Evolutionary conservation across 192 early-diverging fungal genomes (phyloP).

Genomic region (Umbelopsis vinacea): DNA sequence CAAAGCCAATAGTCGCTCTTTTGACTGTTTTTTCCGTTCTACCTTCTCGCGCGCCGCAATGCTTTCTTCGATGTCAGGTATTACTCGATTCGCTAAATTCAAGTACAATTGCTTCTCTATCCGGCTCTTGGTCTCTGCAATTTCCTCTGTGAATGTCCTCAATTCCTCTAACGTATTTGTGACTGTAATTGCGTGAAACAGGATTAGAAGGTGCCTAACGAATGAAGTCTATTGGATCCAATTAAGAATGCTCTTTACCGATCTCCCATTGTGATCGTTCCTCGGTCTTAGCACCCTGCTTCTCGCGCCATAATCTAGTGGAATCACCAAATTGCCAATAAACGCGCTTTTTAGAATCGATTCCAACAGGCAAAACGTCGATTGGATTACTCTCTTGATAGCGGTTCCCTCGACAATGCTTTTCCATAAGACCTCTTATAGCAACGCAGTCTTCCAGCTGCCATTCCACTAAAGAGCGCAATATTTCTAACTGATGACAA

Average conservation of each 20-base stretch:
- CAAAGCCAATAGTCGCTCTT: conserved; percentile 17
- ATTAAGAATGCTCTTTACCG: not conserved
- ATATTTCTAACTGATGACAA: conserved; percentile 26
- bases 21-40: conserved; percentile 7
- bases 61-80: conserved; percentile 3
- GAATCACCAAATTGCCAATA: conserved; percentile 47
- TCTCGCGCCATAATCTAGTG: conserved; percentile 36
- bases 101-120: conserved; percentile 26
- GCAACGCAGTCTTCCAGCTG: conserved; percentile 35
- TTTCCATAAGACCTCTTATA: conserved; percentile 23
- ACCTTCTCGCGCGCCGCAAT: conserved; percentile 8
- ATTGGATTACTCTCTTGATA: conserved; percentile 29
- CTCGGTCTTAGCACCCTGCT: not conserved
- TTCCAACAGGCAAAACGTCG: conserved; percentile 20
- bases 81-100: not conserved
- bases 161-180: conserved; percentile 21
- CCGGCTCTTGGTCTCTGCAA: conserved; percentile 1
- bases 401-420: not conserved
- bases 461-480: conserved; percentile 36
- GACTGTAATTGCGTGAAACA: conserved; percentile 3
- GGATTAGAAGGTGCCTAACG: not conserved
- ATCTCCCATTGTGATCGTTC: conserved; percentile 29
- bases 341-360: conserved; percentile 32
- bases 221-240: not conserved
- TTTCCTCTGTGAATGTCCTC: conserved; percentile 7